Evolutionary conservation across 228 moss, liverwort and hornwort species (phyloP), one percentile per base, ranked within the genome.

Genomic region (Sphagnum fallax): DNA sequence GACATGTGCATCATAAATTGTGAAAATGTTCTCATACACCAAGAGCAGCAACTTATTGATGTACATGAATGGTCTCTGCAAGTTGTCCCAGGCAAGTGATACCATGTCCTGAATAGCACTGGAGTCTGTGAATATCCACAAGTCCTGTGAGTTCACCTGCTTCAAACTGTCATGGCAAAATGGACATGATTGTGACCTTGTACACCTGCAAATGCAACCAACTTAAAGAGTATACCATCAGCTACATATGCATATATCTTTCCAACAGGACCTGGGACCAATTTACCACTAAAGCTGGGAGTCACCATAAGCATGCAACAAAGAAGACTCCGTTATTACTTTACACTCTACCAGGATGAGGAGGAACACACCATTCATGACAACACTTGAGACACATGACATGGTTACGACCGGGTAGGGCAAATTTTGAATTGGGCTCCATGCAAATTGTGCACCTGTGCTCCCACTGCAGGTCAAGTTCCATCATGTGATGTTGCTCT

Each of bases 61-160:
- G 77, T 89, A 89, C 83, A 89, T 86, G 78, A 89, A 89, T 62
- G 86, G 86, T 69, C 89, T 79, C 65, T 89, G 89, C 74, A 89
- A 81, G 67, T 89, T 89, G 72, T 89, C 89, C 62, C 79, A 79
- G 65, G 89, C 86, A 74, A 89, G 75, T 51, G 89, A 83, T 64
- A 89, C 80, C 89, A 86, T 65, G 50, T 77, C 77, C 60, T 77
- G 77, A 13, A 73, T 60, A 0, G 73, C 77, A 5, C 72, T 69
- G n/a, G 60, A 63, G 48, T 77, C 77, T 51, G 65, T 77, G 64
- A 77, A 77, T 10, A 77, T 69, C 77, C 16, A 16, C 16, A 16
- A 16, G 16, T 16, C 78, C 16, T 70, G 69, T 3, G 78, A 78
- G 49, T 73, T 74, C 4, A 78, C 78, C 16, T 74, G 69, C 70